Percentiles rank a stretch among this genome's conserved stretches.
Evolutionary conservation across 805 yeast species (phyloP).

Genomic region (Saccharomycopsis synnaedendra): DNA sequence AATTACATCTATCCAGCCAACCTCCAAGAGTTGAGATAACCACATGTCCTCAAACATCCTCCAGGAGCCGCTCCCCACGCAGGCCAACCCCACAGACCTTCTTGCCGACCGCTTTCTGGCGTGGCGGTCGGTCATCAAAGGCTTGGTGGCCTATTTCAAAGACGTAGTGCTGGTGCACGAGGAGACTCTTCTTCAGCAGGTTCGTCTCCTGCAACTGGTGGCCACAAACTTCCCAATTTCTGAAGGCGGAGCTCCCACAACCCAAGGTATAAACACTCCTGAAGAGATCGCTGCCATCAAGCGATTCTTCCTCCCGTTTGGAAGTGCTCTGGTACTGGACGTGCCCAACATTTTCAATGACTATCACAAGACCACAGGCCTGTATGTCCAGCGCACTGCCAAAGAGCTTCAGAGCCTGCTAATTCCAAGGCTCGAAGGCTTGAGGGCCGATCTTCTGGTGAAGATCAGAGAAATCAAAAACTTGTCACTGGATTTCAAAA

Average conservation of each 20-base stretch:
- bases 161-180: conserved; percentile 82
- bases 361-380: conserved; percentile 50
- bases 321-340: conserved; percentile 49
- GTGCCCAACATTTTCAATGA: conserved; percentile 38
- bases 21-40: not conserved
- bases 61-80: conserved; percentile 39
- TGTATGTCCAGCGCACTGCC: conserved; percentile 44
- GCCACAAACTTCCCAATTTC: conserved; percentile 30
- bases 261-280: conserved; percentile 18
- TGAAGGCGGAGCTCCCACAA: conserved; percentile 11
- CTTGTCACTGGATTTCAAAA: conserved; percentile 75
- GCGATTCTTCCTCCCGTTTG: conserved; percentile 43
- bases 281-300: conserved; percentile 26
- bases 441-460: conserved; percentile 64
- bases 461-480: conserved; percentile 83
- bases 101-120: conserved; percentile 75
- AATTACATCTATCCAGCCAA: not conserved
- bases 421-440: conserved; percentile 48
- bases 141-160: conserved; percentile 61
- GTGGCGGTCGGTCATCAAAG: conserved; percentile 73
- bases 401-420: conserved; percentile 51
- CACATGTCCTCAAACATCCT: conserved; percentile 28
- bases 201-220: conserved; percentile 71
- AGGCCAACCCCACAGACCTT: conserved; percentile 75
- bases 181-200: conserved; percentile 75